phyloP scores from a whole-genome alignment of 805 yeast genomes.

The Saturnispora hagleri region DNA sequence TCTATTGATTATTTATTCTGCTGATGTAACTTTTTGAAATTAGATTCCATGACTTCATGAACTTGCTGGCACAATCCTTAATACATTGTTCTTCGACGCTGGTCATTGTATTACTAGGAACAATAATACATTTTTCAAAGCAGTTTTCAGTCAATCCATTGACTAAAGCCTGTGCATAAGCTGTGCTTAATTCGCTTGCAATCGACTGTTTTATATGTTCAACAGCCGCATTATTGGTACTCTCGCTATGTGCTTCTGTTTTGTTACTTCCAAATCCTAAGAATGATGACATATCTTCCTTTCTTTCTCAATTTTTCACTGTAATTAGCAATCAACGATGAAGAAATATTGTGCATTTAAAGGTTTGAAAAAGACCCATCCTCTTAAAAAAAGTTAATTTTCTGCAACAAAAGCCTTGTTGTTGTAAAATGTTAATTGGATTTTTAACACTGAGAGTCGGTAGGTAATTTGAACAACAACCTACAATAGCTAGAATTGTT shows the following conservation, averaged over 20 bases:
- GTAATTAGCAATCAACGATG: neutral
- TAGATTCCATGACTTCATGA: conserved; percentile 86
- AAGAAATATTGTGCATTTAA: neutral
- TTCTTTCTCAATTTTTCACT: neutral
- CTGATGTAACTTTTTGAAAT: conserved; percentile 68
- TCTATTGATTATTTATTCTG: conserved; percentile 37
- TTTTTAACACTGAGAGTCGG: too few relatives aligned
- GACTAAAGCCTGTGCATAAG: conserved; percentile 81
- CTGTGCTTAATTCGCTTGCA: conserved; percentile 78
- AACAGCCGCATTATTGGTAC: conserved; percentile 31
- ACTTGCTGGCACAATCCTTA: conserved; percentile 72
- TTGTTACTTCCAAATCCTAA: conserved; percentile 23
- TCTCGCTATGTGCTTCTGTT: conserved; percentile 8
- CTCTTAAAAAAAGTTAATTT: neutral
- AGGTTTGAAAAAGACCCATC: neutral
- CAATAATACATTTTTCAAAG: conserved; percentile 64
- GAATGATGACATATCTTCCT: conserved; percentile 22
- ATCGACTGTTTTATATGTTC: conserved; percentile 61
- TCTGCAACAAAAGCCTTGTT: neutral
- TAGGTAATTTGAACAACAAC: neutral
- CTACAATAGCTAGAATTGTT: too few relatives aligned
- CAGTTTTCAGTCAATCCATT: conserved; percentile 81
- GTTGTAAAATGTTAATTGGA: neutral
- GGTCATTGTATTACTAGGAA: conserved; percentile 40
- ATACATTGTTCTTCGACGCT: conserved; percentile 57